Evolutionary conservation across 75 land plant genomes (phyloP).

Genomic region (Selaginella tamariscina): DNA sequence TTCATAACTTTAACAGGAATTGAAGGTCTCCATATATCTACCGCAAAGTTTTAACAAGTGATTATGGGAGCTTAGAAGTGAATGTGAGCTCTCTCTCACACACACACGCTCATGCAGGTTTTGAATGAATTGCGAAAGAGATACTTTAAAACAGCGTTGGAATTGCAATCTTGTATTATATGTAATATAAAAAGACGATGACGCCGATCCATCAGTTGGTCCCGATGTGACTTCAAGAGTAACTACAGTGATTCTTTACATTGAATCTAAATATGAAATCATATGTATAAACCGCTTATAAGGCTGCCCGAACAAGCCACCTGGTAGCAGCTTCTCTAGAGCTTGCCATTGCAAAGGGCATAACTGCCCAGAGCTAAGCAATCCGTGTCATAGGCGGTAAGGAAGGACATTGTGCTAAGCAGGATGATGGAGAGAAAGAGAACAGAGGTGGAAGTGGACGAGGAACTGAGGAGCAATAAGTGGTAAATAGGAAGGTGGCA

Average conservation of each 20-base stretch:
- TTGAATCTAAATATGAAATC: slow-evolving; percentile 62
- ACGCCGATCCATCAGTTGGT: slow-evolving; percentile 48
- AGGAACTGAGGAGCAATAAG: no score
- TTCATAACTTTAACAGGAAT: slow-evolving; percentile 14
- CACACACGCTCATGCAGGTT: slow-evolving; percentile 26
- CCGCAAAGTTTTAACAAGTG: slow-evolving; percentile 41
- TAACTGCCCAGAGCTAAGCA: no score
- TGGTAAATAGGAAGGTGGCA: no score
- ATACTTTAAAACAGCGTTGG: slow-evolving; percentile 70
- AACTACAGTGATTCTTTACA: slow-evolving; percentile 28
- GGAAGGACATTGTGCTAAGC: no score
- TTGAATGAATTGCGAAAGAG: slow-evolving; percentile 65
- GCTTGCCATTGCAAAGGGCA: no score
- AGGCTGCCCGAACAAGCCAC: no score
- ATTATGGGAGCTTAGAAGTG: background rate
- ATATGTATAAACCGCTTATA: no score
- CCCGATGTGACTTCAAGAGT: slow-evolving; percentile 78
- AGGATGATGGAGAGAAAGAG: no score
- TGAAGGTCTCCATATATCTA: slow-evolving; percentile 40
- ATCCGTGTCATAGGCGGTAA: no score
- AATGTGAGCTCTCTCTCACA: background rate
- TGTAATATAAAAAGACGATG: slow-evolving; percentile 79
- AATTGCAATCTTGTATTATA: slow-evolving; percentile 55
- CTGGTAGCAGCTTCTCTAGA: no score
- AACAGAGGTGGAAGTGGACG: no score